phyloP scores from a whole-genome alignment of 2,329 filamentous ascomycete genomes.

The Pseudocercospora cruenta region DNA sequence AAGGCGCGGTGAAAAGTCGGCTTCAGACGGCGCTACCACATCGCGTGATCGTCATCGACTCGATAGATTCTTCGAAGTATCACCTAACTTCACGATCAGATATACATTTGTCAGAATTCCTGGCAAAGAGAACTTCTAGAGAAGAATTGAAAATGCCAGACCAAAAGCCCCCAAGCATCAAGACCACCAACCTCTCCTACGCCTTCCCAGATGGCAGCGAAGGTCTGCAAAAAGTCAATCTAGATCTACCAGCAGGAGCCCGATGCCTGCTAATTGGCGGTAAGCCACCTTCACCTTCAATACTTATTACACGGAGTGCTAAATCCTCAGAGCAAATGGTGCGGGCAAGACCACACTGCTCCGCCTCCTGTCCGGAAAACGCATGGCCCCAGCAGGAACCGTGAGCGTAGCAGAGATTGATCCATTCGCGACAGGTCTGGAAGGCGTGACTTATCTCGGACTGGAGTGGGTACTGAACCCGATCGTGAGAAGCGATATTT shows the following conservation, averaged over 20 bases:
- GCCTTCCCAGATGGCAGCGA: constrained; percentile 81
- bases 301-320: constrained; percentile 24
- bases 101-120: neutral
- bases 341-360: constrained; percentile 97
- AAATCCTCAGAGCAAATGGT: constrained; percentile 70
- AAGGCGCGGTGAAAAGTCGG: neutral
- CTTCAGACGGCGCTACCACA: neutral
- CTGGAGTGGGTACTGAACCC: constrained; percentile 98
- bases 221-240: constrained; percentile 73
- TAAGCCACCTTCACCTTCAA: constrained; percentile 40
- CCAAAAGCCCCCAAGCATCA: constrained; percentile 62
- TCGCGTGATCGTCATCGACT: neutral
- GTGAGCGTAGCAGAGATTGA: constrained; percentile 82
- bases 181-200: constrained; percentile 79
- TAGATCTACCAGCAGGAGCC: constrained; percentile 78
- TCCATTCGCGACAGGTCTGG: constrained; percentile 85
- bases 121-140: neutral
- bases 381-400: constrained; percentile 75
- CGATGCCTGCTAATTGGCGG: constrained; percentile 90
- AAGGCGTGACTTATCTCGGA: constrained; percentile 95
- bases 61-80: neutral
- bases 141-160: constrained; percentile 27
- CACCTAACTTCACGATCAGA: neutral
- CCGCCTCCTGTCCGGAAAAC: constrained; percentile 91
- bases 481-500: constrained; percentile 93